Base-by-base conservation (phyloP, 495 filamentous ascomycete genomes). In the Staphylotrichum longicolle region DNA sequence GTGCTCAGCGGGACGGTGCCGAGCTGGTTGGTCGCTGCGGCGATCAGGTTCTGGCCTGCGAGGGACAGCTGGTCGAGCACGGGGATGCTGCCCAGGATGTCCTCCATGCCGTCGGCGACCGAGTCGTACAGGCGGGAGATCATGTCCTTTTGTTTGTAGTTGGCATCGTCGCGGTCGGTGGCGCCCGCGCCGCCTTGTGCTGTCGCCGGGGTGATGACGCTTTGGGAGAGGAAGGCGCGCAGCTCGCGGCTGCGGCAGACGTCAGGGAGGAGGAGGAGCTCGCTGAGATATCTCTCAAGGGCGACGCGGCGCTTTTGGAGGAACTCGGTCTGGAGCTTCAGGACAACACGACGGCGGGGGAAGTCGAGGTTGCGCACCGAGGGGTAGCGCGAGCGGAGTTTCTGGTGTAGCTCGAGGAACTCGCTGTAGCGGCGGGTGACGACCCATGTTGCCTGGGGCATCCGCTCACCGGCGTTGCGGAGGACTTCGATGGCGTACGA, bases 31-130 rank as follows among this genome's bases (percentile, higher is more conserved):
- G 91, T 90, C 7, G 93, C 91, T 27, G 92, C 91, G 7, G 91
- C 90, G 40, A 98, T 90, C 35, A 98, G 82, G 66, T 93, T 97
- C 70, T 96, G 92, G 0, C 93, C 91, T 5, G 94, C 91, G 3
- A 93, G 81, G 11, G 92, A 96, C 7, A 98, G 84, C 69, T 98
- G 95, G 65, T 98, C 95, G 11, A 98, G 84, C 0, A 98, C 91
- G 5, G 94, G 91, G 53, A 98, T 93, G 70, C 96, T 97, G 44
- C 95, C 78, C 46, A 98, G 79, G 54, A 98, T 92, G 65, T 99
- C 94, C 74, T 99, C 95, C 92, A 98, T 96, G 39, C 94, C 95
- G 70, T 98, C 93, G 4, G 93, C 85, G 49, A 99, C 92, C 3
- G 92, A 96, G 72, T 93, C 93, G 75, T 98, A 98, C 48, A 99